Evolutionary conservation across 2,329 filamentous ascomycete genomes (phyloP), one percentile per base, ranked within the genome.

Genomic region (Xylariaceae sp.): DNA sequence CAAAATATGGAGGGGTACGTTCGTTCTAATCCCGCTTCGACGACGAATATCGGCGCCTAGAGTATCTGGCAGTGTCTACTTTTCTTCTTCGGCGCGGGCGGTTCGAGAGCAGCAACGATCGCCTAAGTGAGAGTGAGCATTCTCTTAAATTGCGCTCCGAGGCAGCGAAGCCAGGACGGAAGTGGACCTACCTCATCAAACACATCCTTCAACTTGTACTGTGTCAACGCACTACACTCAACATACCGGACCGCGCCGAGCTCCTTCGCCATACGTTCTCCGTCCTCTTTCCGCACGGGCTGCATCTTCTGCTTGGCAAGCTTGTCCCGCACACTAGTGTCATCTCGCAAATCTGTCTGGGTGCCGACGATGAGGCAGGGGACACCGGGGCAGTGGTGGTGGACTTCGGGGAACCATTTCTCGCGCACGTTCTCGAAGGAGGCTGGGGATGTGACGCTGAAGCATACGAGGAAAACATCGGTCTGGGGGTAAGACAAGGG

Each of bases 341-440:
- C 94, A 65, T 97, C 92, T 72, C 94, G 83, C 76, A 99, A 81
- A 86, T 99, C 94, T 64, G 93, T 92, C 78, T 99, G 94, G 23
- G 94, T 99, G 69, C 94, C 94, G 62, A 99, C 94, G 67, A 99
- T 97, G 66, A 99, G 82, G 82, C 94, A 97, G 56, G 94, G 94
- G 44, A 99, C 94, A 65, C 94, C 94, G 15, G 94, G 94, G 74
- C 94, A 99, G 78, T 99, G 94, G 77, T 99, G 94, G 75, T 96
- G 92, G 49, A 99, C 94, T 78, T 99, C 94, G 51, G 94, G 94
- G 71, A 97, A 96, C 93, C 92, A 97, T 77, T 97, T 97, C 82
- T 97, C 93, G 71, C 92, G 88, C 55, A 97, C 94, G 88, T 99
- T 99, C 76, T 99, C 94, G 76, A 99, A 99, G 6, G 92, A 97